Evolutionary conservation across 2,329 filamentous ascomycete species (phyloP), one percentile per base, ranked within the genome.

Genomic region (Drechslerella coelobrocha): DNA sequence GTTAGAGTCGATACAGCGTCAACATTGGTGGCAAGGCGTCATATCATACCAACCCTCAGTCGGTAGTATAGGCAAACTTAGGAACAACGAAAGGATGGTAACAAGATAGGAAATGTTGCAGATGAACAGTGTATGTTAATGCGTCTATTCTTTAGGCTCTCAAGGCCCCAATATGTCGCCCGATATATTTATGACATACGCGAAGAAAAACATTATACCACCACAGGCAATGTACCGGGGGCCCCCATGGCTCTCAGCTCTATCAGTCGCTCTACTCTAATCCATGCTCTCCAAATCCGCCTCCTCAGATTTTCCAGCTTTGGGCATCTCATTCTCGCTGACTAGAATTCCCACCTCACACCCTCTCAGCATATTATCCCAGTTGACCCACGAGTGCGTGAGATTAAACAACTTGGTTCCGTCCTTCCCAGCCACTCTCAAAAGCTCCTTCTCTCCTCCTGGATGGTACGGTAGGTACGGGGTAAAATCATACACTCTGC

Each of bases 401-500:
- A 89, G 85, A 7, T 83, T 84, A 78, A 89, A 89, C 65, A 89
- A 75, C 76, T 81, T 82, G 1, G 84, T 87, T 34, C 84, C 86
- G 76, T 89, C 87, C 62, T 83, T 80, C 0, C 83, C 87, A 0
- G 87, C 87, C 31, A 82, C 83, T 29, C 85, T 81, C 78, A 89
- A 79, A 72, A 94, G 78, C 80, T 95, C 90, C 2, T 86, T 86
- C 75, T 88, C 85, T 7, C 90, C 94, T 21, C 94, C 94, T 0
- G 94, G 94, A 78, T 99, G 94, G 77, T 92, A 99, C 0, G 89
- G 87, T 34, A 92, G 78, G 77, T 97, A 99, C 0, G 93, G 91
- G 0, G 88, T 89, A 65, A 99, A 88, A 77, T 97, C 97, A 80
- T 97, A 99, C 26, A 97, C 93, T 76, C 90, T 89, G 0, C 93